A percentile compares a stretch with the other conserved stretches of the same genome.
phyloP scores from a whole-genome alignment of 2,329 filamentous ascomycete genomes.

The Ophiosphaerella narmari region DNA sequence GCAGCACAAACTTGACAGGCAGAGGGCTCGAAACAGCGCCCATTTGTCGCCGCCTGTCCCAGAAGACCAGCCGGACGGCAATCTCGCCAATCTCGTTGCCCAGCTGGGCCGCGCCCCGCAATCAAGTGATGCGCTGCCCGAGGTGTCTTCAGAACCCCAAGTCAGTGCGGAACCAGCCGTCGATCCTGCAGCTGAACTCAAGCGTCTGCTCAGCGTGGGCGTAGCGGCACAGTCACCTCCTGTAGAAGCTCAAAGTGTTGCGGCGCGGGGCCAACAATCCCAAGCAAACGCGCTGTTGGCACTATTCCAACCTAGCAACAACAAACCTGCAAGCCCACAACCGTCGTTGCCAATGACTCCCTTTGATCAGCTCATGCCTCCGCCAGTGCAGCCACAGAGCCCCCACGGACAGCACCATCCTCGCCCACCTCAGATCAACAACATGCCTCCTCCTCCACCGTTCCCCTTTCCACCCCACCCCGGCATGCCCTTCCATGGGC shows the following conservation, averaged over 20 bases:
- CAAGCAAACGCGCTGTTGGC: constrained; percentile 58
- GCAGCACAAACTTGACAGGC: constrained; percentile 74
- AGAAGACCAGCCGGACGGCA: constrained; percentile 30
- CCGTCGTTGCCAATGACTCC: constrained; percentile 50
- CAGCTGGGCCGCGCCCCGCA: constrained; percentile 33
- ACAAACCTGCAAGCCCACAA: constrained; percentile 15
- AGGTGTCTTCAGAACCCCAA: constrained; percentile 32
- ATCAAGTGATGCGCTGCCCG: constrained; percentile 34
- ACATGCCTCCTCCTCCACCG: constrained; percentile 55
- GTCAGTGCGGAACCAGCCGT: constrained; percentile 22
- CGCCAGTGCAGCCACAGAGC: constrained; percentile 59
- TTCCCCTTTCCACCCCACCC: constrained; percentile 52
- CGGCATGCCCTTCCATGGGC: constrained; percentile 34
- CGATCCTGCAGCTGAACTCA: constrained; percentile 58
- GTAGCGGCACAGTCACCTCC: constrained; percentile 43
- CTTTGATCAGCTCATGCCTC: constrained; percentile 58
- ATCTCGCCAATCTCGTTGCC: constrained; percentile 39
- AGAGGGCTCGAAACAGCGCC: constrained; percentile 42
- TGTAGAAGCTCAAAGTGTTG: constrained; percentile 38
- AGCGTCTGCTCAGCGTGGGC: constrained; percentile 54
- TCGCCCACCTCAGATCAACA: constrained; percentile 56
- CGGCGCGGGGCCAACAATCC: constrained; percentile 32
- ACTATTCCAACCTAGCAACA: constrained; percentile 52
- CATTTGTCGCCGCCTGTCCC: constrained; percentile 24
- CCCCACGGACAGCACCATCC: constrained; percentile 60